These are phyloP conservation scores for Elsinoe perseae DNA, from an alignment of 2,329 filamentous ascomycete species.

Conservation along the genomic window DNA sequence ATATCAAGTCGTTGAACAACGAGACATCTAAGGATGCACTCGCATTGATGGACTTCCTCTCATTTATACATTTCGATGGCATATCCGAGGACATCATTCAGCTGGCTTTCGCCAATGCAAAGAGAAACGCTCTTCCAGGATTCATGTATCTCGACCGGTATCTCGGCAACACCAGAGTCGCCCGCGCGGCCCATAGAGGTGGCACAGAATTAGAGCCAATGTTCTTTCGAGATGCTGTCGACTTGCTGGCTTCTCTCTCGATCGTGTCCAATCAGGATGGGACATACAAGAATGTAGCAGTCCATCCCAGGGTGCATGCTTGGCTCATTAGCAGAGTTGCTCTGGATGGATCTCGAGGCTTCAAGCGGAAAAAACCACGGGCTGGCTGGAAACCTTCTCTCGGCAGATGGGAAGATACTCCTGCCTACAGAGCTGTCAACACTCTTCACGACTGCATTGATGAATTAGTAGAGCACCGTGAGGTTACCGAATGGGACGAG, in stretches of 20 bases:
- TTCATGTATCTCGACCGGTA: too few species aligned
- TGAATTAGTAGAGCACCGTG: not conserved
- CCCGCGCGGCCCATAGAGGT: not conserved
- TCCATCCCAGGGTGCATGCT: not conserved
- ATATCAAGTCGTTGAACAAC: not conserved
- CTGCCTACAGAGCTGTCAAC: not conserved
- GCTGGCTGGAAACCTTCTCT: not conserved
- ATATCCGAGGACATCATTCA: not conserved
- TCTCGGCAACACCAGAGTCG: too few species aligned
- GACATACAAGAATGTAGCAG: not conserved
- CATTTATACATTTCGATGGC: not conserved
- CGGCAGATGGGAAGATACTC: not conserved
- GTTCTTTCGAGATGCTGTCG: not conserved
- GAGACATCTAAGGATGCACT: not conserved
- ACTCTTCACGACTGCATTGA: not conserved
- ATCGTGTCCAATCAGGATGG: not conserved
- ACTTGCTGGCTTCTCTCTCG: not conserved
- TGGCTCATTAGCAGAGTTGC: not conserved
- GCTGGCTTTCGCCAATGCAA: not conserved
- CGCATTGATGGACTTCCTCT: not conserved
- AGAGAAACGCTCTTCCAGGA: too few species aligned
- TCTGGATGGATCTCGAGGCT: constrained; percentile 1
- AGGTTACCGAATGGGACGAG: not conserved
- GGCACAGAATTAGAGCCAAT: not conserved
- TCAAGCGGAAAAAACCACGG: not conserved